phyloP scores from a whole-genome alignment of 495 filamentous ascomycete species.

The Neurospora sp. region DNA sequence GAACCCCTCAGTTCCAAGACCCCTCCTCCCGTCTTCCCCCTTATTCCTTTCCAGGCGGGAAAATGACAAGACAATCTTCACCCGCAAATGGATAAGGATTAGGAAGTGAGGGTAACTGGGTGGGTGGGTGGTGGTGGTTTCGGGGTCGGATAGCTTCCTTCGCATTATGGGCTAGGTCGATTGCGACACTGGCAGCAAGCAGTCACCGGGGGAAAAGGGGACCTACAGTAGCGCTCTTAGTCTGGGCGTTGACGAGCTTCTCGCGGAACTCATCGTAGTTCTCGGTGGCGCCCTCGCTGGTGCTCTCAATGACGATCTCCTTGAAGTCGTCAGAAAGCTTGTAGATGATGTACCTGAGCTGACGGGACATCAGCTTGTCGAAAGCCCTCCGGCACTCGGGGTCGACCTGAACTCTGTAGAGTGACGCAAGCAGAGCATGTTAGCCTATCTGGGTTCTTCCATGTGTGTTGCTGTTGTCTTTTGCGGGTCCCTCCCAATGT shows the following conservation, averaged over 20 bases:
- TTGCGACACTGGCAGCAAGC: neutral
- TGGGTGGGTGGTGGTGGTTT: neutral
- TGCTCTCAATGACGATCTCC: constrained; percentile 71
- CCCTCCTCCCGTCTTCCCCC: neutral
- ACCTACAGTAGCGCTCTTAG: constrained; percentile 33
- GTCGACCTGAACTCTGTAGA: constrained; percentile 59
- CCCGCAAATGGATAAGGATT: neutral
- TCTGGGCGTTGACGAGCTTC: constrained; percentile 58
- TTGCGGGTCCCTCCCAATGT: neutral
- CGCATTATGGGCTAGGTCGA: neutral
- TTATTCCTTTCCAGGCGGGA: neutral
- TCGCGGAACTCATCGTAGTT: constrained; percentile 66
- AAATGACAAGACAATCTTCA: neutral
- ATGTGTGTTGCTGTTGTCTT: neutral
- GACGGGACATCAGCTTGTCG: constrained; percentile 84
- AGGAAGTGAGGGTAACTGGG: neutral
- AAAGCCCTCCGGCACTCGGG: constrained; percentile 73
- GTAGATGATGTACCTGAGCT: constrained; percentile 92
- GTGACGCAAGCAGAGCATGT: constrained; percentile 4
- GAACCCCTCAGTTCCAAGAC: neutral
- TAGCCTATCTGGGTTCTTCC: constrained; percentile 10
- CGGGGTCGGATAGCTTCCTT: neutral
- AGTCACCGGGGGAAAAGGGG: neutral
- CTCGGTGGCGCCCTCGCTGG: constrained; percentile 41
- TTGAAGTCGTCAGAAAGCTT: constrained; percentile 92